A percentile compares a stretch with the other conserved stretches of the same genome.
Conservation (phyloP, 139 green algal genomes). For the Chlamydomonas sphaeroides region DNA sequence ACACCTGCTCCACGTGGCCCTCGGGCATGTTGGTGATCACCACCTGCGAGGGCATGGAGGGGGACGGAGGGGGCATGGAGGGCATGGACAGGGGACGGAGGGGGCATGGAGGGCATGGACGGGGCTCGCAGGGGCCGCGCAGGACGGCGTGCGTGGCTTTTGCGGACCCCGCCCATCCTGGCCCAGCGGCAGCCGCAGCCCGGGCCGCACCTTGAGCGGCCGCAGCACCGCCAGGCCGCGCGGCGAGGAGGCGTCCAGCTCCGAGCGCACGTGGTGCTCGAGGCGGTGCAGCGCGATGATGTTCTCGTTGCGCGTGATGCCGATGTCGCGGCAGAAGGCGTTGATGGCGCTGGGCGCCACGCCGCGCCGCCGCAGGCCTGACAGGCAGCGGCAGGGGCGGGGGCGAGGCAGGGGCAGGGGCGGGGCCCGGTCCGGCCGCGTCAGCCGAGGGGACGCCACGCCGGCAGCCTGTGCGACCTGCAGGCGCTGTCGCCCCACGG, state of each 20-base stretch:
- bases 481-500: too few relatives aligned
- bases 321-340: slow-evolving; percentile 91
- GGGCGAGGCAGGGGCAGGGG: not conserved
- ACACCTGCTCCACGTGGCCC: slow-evolving; percentile 71
- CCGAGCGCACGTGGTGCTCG: slow-evolving; percentile 87
- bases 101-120: too few relatives aligned
- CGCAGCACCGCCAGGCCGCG: slow-evolving; percentile 90
- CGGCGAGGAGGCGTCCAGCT: slow-evolving; percentile 78
- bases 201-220: slow-evolving; percentile 79
- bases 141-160: too few relatives aligned
- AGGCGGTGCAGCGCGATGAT: slow-evolving; percentile 89
- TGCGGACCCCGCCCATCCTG: too few relatives aligned
- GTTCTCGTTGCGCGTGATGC: slow-evolving; percentile 90
- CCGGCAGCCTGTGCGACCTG: too few relatives aligned
- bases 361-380: slow-evolving; percentile 91
- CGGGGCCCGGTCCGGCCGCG: too few relatives aligned
- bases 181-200: too few relatives aligned
- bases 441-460: too few relatives aligned
- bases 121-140: not conserved
- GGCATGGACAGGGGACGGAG: too few relatives aligned
- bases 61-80: not conserved
- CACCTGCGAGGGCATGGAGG: slow-evolving; percentile 67
- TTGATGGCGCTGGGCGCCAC: slow-evolving; percentile 92
- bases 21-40: slow-evolving; percentile 88
- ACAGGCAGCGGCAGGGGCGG: not conserved